Percentiles rank a stretch among this genome's conserved stretches.
phyloP scores from a whole-genome alignment of 306 rosid species.

The Mucuna pruriens region DNA sequence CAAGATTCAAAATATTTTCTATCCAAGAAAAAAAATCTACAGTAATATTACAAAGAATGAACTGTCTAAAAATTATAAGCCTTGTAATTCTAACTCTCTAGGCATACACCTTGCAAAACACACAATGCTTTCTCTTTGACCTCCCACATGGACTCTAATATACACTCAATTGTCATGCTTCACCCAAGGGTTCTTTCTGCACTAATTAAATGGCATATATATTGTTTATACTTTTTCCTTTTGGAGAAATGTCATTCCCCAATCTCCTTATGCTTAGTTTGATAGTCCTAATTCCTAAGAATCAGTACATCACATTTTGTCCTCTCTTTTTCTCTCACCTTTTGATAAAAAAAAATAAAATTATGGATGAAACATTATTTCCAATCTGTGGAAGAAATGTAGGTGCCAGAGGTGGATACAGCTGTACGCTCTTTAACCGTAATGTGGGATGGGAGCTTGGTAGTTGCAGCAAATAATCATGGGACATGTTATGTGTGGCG shows the following conservation, averaged over 20 bases:
- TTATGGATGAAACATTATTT: slow-evolving; percentile 35
- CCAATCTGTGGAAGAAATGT: slow-evolving; percentile 38
- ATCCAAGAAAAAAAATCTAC: neutral
- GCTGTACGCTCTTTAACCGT: slow-evolving; percentile 97
- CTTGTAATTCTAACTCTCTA: slow-evolving; percentile 7
- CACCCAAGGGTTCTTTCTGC: neutral
- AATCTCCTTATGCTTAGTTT: slow-evolving; percentile 20
- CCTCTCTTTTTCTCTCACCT: slow-evolving; percentile 1
- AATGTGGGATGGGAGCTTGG: slow-evolving; percentile 99
- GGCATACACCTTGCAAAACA: neutral
- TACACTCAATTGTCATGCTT: slow-evolving; percentile 19
- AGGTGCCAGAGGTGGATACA: slow-evolving; percentile 99
- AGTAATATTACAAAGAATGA: slow-evolving; percentile 11
- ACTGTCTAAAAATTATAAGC: slow-evolving; percentile 25
- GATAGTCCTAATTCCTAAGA: neutral
- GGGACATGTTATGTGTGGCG: slow-evolving; percentile 99
- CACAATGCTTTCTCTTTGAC: slow-evolving; percentile 24
- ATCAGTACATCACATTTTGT: slow-evolving; percentile 9
- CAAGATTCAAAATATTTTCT: slow-evolving; percentile 12
- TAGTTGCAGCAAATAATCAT: slow-evolving; percentile 97
- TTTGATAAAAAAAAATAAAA: neutral
- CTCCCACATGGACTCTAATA: neutral
- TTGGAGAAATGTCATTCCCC: slow-evolving; percentile 11
- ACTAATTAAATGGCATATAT: neutral
- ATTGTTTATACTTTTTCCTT: neutral